Evolutionary conservation across 805 yeast species (phyloP).

Genomic region (Nakazawaea ambrosiae): DNA sequence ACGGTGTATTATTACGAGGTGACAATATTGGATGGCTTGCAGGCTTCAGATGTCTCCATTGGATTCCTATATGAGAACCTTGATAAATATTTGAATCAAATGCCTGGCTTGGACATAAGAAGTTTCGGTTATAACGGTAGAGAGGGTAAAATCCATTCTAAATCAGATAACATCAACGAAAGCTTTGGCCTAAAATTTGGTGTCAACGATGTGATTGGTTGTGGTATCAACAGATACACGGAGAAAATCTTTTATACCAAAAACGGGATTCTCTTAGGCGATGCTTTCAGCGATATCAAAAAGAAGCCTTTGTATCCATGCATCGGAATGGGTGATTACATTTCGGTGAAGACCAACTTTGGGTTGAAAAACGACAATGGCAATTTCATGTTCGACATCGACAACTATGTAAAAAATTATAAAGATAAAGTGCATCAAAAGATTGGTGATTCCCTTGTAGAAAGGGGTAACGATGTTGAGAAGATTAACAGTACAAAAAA

Average conservation of each 20-base stretch:
- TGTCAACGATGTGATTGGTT: conserved; percentile 64
- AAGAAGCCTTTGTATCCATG: conserved; percentile 38
- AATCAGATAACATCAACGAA: conserved; percentile 29
- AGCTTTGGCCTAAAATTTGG: conserved; percentile 41
- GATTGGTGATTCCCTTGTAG: conserved; percentile 12
- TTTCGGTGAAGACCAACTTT: conserved; percentile 43
- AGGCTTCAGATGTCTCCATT: conserved; percentile 33
- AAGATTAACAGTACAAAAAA: not conserved
- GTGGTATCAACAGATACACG: conserved; percentile 69
- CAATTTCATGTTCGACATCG: conserved; percentile 41
- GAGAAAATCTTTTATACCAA: conserved; percentile 68
- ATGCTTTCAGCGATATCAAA: conserved; percentile 42
- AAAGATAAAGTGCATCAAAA: conserved; percentile 22
- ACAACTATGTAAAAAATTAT: conserved; percentile 33
- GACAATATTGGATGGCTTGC: conserved; percentile 27
- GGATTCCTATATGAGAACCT: conserved; percentile 34
- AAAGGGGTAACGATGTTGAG: conserved; percentile 11
- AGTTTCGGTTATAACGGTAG: conserved; percentile 49
- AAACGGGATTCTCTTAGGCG: conserved; percentile 63
- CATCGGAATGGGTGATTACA: conserved; percentile 37
- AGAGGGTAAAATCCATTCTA: conserved; percentile 35
- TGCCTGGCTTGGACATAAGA: conserved; percentile 41
- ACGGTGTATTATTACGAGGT: conserved; percentile 49
- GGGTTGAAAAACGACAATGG: conserved; percentile 29
- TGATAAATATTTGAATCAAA: conserved; percentile 21